Conservation (phyloP, 176 grass and related monocot genomes). For the Poa pratensis region DNA sequence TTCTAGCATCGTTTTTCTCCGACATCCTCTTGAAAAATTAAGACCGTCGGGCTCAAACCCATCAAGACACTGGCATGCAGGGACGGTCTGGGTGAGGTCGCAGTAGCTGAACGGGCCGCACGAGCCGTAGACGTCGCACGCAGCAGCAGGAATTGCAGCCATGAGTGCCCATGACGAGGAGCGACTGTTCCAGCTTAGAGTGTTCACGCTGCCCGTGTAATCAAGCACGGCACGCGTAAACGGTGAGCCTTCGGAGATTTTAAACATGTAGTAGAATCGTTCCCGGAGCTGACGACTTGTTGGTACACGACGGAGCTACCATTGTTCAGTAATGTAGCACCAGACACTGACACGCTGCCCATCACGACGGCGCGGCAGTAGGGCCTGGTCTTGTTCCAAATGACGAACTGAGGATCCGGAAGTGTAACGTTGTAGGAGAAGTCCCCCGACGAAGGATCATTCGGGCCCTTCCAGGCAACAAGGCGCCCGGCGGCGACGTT, state of each 20-base stretch:
- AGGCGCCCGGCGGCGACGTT: too few species aligned
- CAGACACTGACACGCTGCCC: neutral
- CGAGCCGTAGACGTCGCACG: neutral
- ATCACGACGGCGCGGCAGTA: neutral
- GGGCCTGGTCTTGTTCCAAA: too few species aligned
- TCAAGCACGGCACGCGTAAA: neutral
- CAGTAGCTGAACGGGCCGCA: slow-evolving; percentile 44
- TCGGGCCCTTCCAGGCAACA: too few species aligned
- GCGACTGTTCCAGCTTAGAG: neutral
- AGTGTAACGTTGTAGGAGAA: too few species aligned
- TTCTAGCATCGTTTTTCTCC: too few species aligned
- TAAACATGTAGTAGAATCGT: neutral
- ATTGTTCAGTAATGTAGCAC: neutral
- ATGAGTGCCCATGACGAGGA: neutral
- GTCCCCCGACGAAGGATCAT: too few species aligned
- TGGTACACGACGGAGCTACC: neutral
- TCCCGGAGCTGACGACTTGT: neutral
- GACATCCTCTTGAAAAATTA: neutral
- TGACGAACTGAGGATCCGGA: too few species aligned
- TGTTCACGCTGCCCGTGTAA: neutral
- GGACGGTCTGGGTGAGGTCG: neutral
- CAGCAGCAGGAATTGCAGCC: neutral
- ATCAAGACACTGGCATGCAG: neutral
- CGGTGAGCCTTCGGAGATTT: neutral
- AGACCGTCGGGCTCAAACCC: neutral